Percentiles rank a stretch among this genome's conserved stretches.
Conservation (phyloP, 1,284 basidiomycete species). For the Ceratobasidium sp. region DNA sequence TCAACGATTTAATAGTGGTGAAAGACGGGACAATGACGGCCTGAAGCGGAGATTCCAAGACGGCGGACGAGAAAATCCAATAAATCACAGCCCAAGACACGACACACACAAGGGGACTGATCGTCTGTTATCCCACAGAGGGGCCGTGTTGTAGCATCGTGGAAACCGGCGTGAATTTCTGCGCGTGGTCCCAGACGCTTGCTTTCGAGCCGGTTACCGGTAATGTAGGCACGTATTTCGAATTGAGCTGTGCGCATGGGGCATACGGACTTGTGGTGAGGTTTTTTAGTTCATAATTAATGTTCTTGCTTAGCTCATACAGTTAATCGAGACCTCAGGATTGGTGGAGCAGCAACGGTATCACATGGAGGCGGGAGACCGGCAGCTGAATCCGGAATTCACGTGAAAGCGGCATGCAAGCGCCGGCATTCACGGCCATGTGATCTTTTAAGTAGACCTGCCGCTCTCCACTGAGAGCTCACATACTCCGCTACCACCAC, state of each 20-base stretch:
- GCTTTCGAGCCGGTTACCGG: slow-evolving; percentile 5
- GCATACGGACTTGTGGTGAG: too few relatives aligned
- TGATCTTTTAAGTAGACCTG: slow-evolving; percentile 42
- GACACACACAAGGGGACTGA: too few relatives aligned
- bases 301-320: background rate
- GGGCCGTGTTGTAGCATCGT: too few relatives aligned
- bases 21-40: too few relatives aligned
- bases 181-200: background rate
- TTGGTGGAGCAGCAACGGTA: slow-evolving; percentile 32
- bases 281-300: background rate
- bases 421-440: slow-evolving; percentile 25
- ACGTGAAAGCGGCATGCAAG: slow-evolving; percentile 28
- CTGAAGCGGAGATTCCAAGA: too few relatives aligned
- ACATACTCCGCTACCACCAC: slow-evolving; percentile 35
- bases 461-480: slow-evolving; percentile 5
- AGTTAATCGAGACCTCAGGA: slow-evolving; percentile 14
- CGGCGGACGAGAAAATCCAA: too few relatives aligned
- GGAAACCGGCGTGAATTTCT: too few relatives aligned
- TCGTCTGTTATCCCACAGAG: too few relatives aligned
- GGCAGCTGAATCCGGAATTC: slow-evolving; percentile 33
- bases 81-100: too few relatives aligned
- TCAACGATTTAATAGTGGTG: too few relatives aligned
- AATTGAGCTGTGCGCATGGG: background rate
- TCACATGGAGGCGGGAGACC: slow-evolving; percentile 41
- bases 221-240: background rate